Evolutionary conservation across 768 basidiomycete species (phyloP), one percentile per base, ranked within the genome.

Genomic region (Daedaleopsis nitida): DNA sequence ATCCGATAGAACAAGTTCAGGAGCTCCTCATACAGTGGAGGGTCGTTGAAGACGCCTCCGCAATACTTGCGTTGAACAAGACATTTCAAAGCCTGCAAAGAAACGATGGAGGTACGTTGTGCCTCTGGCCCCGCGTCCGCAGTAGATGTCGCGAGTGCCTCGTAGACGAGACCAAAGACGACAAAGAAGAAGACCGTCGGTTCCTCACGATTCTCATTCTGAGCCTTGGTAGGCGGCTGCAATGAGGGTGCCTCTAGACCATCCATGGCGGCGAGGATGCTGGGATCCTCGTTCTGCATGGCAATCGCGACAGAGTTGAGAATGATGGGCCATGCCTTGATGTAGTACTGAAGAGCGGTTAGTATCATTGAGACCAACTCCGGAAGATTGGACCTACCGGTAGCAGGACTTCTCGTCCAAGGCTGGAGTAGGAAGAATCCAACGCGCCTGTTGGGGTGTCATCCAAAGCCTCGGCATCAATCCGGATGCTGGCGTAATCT

Each of bases 151-250:
- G 85, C 84, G 8, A 98, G 77, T 0, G 92, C 87, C 71, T 98
- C 96, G 66, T 91, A 99, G 0, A 96, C 87, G n/a, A 98, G 83
- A 12, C 96, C 96, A 70, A 96, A 98, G 5, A 97, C 71, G 12
- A 92, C 83, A 75, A 88, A 94, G 77, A 98, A 99, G 74, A 92
- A 86, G 12, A 86, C 81, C 0, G 88, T 81, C 2, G 94, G 91
- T 59, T 93, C 91, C 14, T 80, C 76, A 9, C 75, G 69, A 6
- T 69, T 72, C 1, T 69, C 64, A 3, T 71, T 61, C 0, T 74
- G 24, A 2, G 24, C 16, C 12, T 50, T 45, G 12, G 27, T 35
- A 6, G 34, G 23, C 0, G 49, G 24, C 21, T 27, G 52, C 6
- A 45, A 14, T 53, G 23, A 72, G 66, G 23, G 66, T 9, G 59